Evolutionary conservation across 139 green algal species (phyloP).

Genomic region (Chlamydomonas schloesseri): DNA sequence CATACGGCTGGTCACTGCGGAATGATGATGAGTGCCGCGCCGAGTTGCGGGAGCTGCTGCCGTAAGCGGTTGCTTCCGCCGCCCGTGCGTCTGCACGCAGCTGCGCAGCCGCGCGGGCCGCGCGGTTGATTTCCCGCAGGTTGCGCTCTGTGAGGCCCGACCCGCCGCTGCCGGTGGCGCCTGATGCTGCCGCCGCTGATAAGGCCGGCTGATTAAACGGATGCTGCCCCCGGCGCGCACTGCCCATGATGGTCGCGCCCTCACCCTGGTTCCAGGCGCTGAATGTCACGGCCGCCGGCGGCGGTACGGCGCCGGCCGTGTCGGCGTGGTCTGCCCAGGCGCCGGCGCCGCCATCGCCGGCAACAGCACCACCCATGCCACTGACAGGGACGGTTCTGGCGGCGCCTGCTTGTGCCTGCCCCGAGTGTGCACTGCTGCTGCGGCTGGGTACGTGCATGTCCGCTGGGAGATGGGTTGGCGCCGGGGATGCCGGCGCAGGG

Average conservation of each 20-base stretch:
- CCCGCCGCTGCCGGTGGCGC: slow-evolving; percentile 4
- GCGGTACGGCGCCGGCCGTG: neutral
- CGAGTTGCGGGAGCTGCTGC: neutral
- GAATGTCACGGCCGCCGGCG: neutral
- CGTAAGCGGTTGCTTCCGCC: neutral
- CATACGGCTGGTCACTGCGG: slow-evolving; percentile 4
- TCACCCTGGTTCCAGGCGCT: neutral
- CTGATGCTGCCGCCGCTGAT: neutral
- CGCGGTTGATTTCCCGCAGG: slow-evolving; percentile 1
- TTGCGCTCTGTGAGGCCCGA: slow-evolving; percentile 10
- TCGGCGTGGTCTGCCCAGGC: neutral
- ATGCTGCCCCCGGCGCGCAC: neutral
- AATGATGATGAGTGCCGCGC: slow-evolving; percentile 16
- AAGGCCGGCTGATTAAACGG: neutral
- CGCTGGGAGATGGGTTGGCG: no score
- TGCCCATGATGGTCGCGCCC: no score
- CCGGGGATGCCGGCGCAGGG: no score
- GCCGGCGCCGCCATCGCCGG: no score
- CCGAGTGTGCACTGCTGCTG: neutral
- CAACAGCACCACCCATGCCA: no score
- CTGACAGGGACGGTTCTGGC: no score
- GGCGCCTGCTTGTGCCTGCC: no score
- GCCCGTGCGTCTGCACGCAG: no score
- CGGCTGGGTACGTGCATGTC: neutral
- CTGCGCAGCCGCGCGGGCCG: neutral